A percentile compares a stretch with the other conserved stretches of the same genome.
These are phyloP conservation scores for Eremochloa ophiuroides DNA, from an alignment of 176 grass and related monocot genomes.

Conservation along the genomic window DNA sequence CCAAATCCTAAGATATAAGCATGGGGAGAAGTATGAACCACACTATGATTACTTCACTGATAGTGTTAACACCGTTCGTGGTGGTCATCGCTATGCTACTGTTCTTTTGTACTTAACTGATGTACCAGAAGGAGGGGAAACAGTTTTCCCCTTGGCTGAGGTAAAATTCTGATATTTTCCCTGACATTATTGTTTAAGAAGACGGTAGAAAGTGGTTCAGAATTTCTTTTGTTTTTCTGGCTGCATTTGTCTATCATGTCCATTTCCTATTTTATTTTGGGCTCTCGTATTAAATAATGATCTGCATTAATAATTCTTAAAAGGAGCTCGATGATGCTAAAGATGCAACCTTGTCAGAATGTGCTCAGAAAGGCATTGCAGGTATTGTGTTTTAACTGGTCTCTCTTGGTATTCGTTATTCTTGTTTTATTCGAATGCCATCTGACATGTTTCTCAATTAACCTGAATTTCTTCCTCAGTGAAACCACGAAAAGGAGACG, in stretches of 20 bases:
- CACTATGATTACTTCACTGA: conserved; percentile 89
- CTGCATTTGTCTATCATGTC: background rate
- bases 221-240: background rate
- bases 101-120: conserved; percentile 88
- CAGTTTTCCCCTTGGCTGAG: conserved; percentile 83
- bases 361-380: conserved; percentile 67
- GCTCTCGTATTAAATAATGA: background rate
- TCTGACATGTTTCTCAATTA: conserved; percentile 13
- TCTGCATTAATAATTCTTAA: conserved; percentile 6
- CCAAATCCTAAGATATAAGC: conserved; percentile 76
- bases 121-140: conserved; percentile 86
- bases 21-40: conserved; percentile 76
- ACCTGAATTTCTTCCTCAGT: conserved; percentile 34
- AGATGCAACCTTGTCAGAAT: conserved; percentile 71
- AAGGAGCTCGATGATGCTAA: conserved; percentile 44
- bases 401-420: background rate
- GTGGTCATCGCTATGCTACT: conserved; percentile 87
- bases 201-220: background rate
- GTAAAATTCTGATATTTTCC: conserved; percentile 32
- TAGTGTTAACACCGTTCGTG: conserved; percentile 65
- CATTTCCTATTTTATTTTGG: background rate
- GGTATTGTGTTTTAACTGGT: conserved; percentile 41
- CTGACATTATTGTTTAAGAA: background rate
- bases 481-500: conserved; percentile 81
- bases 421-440: background rate